Conservation (phyloP, 495 filamentous ascomycete species). For the Lepraria neglecta region DNA sequence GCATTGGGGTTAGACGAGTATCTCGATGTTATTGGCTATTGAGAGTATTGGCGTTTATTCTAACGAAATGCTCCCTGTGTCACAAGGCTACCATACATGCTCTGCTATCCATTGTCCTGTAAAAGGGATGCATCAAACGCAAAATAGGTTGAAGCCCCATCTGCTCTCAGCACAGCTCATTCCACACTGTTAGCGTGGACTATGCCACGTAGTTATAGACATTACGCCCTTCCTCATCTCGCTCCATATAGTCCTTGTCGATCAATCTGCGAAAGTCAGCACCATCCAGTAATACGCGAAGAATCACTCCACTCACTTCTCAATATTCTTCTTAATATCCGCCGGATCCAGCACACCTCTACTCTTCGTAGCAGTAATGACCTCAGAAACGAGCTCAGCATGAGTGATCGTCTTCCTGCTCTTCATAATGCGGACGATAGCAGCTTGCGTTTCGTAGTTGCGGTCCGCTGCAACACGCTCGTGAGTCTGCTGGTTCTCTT, state of each 20-base stretch:
- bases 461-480: constrained; percentile 81
- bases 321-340: constrained; percentile 95
- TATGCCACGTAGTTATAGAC: constrained; percentile 80
- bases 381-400: constrained; percentile 71
- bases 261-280: constrained; percentile 55
- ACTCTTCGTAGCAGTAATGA: constrained; percentile 79
- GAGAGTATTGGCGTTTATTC: too few relatives aligned
- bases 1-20: too few relatives aligned
- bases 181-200: constrained; percentile 1
- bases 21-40: too few relatives aligned
- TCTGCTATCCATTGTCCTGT: too few relatives aligned
- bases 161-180: not conserved
- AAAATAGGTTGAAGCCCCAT: not conserved
- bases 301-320: constrained; percentile 56
- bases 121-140: too few relatives aligned
- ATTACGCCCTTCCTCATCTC: constrained; percentile 51
- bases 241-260: constrained; percentile 93
- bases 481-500: constrained; percentile 90
- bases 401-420: constrained; percentile 79
- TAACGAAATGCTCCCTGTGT: too few relatives aligned
- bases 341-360: constrained; percentile 74
- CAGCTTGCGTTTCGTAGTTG: constrained; percentile 93
- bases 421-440: constrained; percentile 98
- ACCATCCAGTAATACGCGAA: not conserved
- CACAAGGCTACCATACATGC: too few relatives aligned